A percentile compares a stretch with the other conserved stretches of the same genome.
Evolutionary conservation across 768 basidiomycete genomes (phyloP).

Genomic region (Flagelloscypha sp.): DNA sequence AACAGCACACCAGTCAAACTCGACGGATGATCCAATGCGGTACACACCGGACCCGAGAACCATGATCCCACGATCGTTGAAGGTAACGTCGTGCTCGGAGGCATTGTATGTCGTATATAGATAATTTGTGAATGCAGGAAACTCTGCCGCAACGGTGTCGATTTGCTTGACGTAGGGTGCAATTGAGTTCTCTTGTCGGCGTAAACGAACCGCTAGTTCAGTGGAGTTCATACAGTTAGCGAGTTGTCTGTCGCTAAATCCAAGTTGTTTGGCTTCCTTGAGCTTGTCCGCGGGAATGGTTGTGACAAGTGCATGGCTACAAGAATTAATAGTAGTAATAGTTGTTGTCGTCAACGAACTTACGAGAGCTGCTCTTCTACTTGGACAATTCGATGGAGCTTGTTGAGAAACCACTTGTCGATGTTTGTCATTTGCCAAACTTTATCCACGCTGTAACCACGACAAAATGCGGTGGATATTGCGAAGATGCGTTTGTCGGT

Average conservation of each 20-base stretch:
- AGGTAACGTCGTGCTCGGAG: constrained; percentile 84
- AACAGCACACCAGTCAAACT: constrained; percentile 99
- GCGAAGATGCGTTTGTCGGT: constrained; percentile 98
- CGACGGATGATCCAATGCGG: constrained; percentile 97
- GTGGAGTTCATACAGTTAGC: constrained; percentile 79
- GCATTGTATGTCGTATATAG: constrained; percentile 98
- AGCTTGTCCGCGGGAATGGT: constrained; percentile 56
- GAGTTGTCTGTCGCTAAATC: constrained; percentile 92
- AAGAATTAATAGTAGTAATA: constrained; percentile 5
- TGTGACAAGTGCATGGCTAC: constrained; percentile 50
- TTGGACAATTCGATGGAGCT: constrained; percentile 73
- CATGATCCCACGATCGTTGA: constrained; percentile 91
- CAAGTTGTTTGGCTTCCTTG: constrained; percentile 83
- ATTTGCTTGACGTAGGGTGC: constrained; percentile 96
- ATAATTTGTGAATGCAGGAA: constrained; percentile 98
- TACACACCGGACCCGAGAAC: constrained; percentile 98
- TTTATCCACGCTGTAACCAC: constrained; percentile 90
- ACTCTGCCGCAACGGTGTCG: constrained; percentile 97
- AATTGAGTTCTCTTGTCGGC: constrained; percentile 79
- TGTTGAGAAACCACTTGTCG: constrained; percentile 96
- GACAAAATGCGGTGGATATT: constrained; percentile 87
- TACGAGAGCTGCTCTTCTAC: constrained; percentile 76
- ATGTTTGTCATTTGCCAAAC: constrained; percentile 98
- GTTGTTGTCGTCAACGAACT: constrained; percentile 21
- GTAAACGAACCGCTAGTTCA: constrained; percentile 84